Evolutionary conservation across 1,139 yeast genomes (phyloP).

Genomic region (Geotrichum candidum): DNA sequence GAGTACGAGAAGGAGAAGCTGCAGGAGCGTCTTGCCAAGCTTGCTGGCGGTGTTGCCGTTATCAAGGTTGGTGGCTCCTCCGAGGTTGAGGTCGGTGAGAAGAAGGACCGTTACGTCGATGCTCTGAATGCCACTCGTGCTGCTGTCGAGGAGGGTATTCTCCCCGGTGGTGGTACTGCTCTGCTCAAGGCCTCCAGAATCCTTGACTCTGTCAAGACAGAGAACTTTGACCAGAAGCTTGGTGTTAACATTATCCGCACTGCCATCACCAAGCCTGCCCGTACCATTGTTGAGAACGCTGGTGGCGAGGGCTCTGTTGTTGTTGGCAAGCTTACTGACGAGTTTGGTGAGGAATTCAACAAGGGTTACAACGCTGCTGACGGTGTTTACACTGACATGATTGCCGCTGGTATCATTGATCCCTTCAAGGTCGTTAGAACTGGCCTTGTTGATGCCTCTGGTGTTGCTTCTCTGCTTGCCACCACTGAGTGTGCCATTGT

Average conservation of each 20-base stretch:
- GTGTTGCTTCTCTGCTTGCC: slow-evolving; percentile 96
- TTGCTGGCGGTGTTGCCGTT: slow-evolving; percentile 99
- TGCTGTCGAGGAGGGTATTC: slow-evolving; percentile 98
- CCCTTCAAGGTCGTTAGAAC: slow-evolving; percentile 98
- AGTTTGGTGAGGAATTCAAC: slow-evolving; percentile 80
- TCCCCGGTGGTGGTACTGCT: slow-evolving; percentile 99
- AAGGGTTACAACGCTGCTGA: slow-evolving; percentile 90
- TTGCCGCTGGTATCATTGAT: slow-evolving; percentile 95
- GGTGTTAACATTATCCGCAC: slow-evolving; percentile 95
- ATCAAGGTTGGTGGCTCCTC: slow-evolving; percentile 97
- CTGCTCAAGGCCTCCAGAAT: slow-evolving; percentile 87
- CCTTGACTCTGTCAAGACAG: slow-evolving; percentile 73
- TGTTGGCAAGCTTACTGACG: slow-evolving; percentile 85
- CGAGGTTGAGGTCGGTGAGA: slow-evolving; percentile 98
- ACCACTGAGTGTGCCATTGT: slow-evolving; percentile 99
- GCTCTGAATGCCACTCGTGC: slow-evolving; percentile 99
- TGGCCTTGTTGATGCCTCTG: slow-evolving; percentile 94
- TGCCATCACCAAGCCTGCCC: slow-evolving; percentile 96
- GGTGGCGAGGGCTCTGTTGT: slow-evolving; percentile 98
- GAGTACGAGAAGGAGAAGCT: slow-evolving; percentile 97
- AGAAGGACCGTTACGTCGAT: slow-evolving; percentile 99
- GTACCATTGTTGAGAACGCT: slow-evolving; percentile 94
- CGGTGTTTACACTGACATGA: slow-evolving; percentile 94
- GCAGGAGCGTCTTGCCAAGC: slow-evolving; percentile 97
- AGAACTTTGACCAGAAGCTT: slow-evolving; percentile 93